A percentile compares a stretch with the other conserved stretches of the same genome.
phyloP scores from a whole-genome alignment of 2,329 filamentous ascomycete species.

The Knoxdaviesia capensis region DNA sequence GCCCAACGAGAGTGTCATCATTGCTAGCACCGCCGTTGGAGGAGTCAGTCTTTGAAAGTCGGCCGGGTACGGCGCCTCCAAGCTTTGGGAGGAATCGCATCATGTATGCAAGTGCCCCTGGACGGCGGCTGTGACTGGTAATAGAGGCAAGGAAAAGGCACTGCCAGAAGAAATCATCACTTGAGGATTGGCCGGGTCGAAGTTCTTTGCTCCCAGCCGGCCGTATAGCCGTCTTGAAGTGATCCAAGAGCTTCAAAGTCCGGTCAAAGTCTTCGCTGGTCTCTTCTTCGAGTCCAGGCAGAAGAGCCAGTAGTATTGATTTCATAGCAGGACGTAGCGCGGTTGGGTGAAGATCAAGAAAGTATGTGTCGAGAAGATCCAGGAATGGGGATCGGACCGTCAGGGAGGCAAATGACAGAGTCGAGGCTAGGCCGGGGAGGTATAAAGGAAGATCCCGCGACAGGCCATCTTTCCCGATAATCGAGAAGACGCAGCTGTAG shows the following conservation, averaged over 20 bases:
- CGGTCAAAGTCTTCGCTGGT: conserved; percentile 93
- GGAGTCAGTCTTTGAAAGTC: conserved; percentile 14
- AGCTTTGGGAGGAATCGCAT: conserved; percentile 56
- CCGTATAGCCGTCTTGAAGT: conserved; percentile 50
- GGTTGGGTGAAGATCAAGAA: conserved; percentile 49
- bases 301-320: conserved; percentile 67
- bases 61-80: conserved; percentile 18
- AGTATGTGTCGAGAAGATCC: conserved; percentile 60
- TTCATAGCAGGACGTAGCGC: conserved; percentile 75
- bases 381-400: conserved; percentile 76
- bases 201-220: conserved; percentile 27
- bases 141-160: conserved; percentile 89
- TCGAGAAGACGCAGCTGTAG: conserved; percentile 72
- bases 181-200: conserved; percentile 32
- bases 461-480: conserved; percentile 64
- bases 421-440: conserved; percentile 71
- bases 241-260: conserved; percentile 59
- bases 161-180: conserved; percentile 92
- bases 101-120: conserved; percentile 76
- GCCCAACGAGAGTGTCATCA: conserved; percentile 4
- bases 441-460: conserved; percentile 72
- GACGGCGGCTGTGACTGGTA: conserved; percentile 66
- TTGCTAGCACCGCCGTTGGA: conserved; percentile 3
- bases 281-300: conserved; percentile 88
- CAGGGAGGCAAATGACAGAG: conserved; percentile 84